Percentiles rank a stretch among this genome's conserved stretches.
phyloP scores from a whole-genome alignment of 371 early-diverging fungal genomes.

The Haplosporangium sp. region DNA sequence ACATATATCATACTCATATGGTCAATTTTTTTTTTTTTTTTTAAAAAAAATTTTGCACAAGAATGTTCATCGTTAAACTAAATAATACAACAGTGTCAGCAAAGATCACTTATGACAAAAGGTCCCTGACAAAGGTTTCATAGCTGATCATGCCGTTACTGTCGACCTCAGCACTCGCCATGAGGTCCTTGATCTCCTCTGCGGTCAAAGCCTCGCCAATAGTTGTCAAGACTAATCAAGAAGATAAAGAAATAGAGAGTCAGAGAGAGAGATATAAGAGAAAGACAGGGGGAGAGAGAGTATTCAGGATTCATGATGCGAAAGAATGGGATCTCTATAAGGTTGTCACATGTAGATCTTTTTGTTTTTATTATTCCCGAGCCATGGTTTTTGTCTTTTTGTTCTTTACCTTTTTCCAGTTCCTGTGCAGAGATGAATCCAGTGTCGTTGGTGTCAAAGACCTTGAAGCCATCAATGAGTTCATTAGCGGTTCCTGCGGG shows the following conservation, averaged over 20 bases:
- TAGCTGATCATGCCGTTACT: constrained; percentile 85
- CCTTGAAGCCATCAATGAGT: constrained; percentile 95
- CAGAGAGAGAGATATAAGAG: neutral
- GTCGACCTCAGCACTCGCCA: constrained; percentile 79
- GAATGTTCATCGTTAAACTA: too few relatives aligned
- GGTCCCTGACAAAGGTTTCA: constrained; percentile 54
- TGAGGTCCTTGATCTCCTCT: constrained; percentile 91
- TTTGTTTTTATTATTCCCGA: too few relatives aligned
- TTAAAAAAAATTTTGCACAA: too few relatives aligned
- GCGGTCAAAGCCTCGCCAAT: constrained; percentile 93
- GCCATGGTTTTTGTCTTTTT: too few relatives aligned
- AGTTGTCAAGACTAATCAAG: constrained; percentile 84
- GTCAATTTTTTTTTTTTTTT: neutral
- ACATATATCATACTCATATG: neutral
- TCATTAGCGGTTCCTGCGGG: constrained; percentile 85
- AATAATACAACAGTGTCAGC: too few relatives aligned
- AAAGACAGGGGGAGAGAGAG: neutral
- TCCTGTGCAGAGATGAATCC: constrained; percentile 92
- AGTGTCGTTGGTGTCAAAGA: constrained; percentile 95
- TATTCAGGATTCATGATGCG: too few relatives aligned
- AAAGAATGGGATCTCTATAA: neutral
- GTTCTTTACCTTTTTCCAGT: constrained; percentile 73
- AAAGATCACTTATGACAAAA: constrained; percentile 17
- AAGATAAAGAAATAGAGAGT: too few relatives aligned
- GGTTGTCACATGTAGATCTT: too few relatives aligned